These are phyloP conservation scores for Limnanthes douglasii DNA, from an alignment of 345 rosid genomes.

Conservation along the genomic window DNA sequence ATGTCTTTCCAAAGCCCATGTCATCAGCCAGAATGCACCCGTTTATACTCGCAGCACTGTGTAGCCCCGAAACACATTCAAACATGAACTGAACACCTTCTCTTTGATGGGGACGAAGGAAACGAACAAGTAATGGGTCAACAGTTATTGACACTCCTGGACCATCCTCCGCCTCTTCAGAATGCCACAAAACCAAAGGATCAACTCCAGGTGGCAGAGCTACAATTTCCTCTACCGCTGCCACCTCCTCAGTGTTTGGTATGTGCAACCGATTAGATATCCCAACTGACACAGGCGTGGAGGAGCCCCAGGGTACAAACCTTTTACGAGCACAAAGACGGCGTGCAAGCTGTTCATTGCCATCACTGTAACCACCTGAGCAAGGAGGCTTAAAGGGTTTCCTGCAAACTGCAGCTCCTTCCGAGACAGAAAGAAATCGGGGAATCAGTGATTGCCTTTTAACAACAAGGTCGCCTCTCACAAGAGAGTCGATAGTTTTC, in stretches of 20 bases:
- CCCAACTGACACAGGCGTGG: slow-evolving; percentile 39
- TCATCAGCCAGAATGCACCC: slow-evolving; percentile 99
- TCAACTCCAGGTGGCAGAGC: slow-evolving; percentile 69
- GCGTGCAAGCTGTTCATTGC: slow-evolving; percentile 47
- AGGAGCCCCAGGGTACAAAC: slow-evolving; percentile 92
- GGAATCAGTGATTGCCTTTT: slow-evolving; percentile 76
- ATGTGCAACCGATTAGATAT: slow-evolving; percentile 19
- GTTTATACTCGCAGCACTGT: slow-evolving; percentile 29
- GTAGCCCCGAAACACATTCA: slow-evolving; percentile 80
- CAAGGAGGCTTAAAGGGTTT: slow-evolving; percentile 92
- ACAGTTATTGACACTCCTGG: slow-evolving; percentile 31
- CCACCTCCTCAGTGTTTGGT: slow-evolving; percentile 13
- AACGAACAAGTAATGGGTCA: slow-evolving; percentile 75
- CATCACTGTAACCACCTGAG: slow-evolving; percentile 34
- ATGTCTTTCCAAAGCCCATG: slow-evolving; percentile 98
- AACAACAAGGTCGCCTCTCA: slow-evolving; percentile 85
- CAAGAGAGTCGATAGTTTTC: no score
- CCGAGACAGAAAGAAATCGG: slow-evolving; percentile 66
- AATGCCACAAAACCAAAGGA: slow-evolving; percentile 78
- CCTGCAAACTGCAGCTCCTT: slow-evolving; percentile 85
- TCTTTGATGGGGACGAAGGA: slow-evolving; percentile 98
- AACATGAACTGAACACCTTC: slow-evolving; percentile 99
- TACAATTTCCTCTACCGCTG: slow-evolving; percentile 40
- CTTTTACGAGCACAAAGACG: slow-evolving; percentile 84
- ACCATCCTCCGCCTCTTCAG: slow-evolving; percentile 40